Base-by-base conservation (phyloP, 78 protist genomes). In the Emiliania huxleyi region DNA sequence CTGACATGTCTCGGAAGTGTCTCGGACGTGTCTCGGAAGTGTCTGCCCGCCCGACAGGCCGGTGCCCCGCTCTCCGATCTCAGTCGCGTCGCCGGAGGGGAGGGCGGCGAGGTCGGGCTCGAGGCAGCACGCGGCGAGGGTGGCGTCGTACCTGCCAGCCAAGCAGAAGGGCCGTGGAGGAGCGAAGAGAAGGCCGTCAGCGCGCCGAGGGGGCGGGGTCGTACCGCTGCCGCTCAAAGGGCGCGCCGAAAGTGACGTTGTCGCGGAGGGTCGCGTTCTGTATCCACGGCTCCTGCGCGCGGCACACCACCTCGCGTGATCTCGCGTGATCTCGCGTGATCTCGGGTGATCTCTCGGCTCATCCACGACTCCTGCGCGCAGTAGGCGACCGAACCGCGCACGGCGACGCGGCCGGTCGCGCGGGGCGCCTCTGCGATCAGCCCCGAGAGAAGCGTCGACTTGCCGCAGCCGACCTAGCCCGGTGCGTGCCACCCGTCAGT, bases 31-130 rank as follows among this genome's bases (percentile, higher is more conserved):
- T n/a, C n/a, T n/a, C n/a, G n/a, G n/a, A n/a, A n/a, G n/a, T n/a
- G n/a, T n/a, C n/a, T n/a, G n/a, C n/a, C n/a, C n/a, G n/a, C n/a
- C n/a, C n/a, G n/a, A n/a, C n/a, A n/a, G n/a, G n/a, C n/a, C n/a
- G n/a, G n/a, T n/a, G 48, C 99, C 99, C 44, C 93, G 89, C 95
- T 98, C 99, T 37, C 99, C 99, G 81, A 99, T 98, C 91, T 97
- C 98, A 21, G 97, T 94, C 37, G 23, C 26, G 37, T 96, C 98
- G 25, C 97, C 94, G 22, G 81, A 88, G 4, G 92, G 89, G n/a
- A 95, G 42, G 44, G 75, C 26, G 18, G 71, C 91, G n/a, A 98
- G 71, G 84, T 98, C 99, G 15, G 94, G 85, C 0, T 22, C 3
- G 29, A 98, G 94, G 71, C 90, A 93, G 45, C 98, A 97, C n/a